These are phyloP conservation scores for Geosmithia flava DNA, from an alignment of 2,329 filamentous ascomycete genomes.

Conservation along the genomic window DNA sequence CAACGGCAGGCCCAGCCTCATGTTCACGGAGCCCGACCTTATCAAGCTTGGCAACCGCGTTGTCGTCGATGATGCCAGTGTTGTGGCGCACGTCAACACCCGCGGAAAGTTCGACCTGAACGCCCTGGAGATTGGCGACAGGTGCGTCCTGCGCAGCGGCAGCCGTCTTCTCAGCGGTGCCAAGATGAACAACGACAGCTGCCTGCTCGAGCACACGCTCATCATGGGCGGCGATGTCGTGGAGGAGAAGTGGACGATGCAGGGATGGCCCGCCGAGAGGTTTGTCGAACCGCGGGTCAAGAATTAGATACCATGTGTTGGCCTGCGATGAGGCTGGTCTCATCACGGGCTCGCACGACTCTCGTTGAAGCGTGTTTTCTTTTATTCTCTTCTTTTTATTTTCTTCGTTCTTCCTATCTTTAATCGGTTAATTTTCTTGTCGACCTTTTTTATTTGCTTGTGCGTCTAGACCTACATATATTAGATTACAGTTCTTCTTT, in stretches of 20 bases:
- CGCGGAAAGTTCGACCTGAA: conserved; percentile 44
- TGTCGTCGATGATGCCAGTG: conserved; percentile 39
- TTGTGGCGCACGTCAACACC: conserved; percentile 45
- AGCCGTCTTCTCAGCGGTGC: conserved; percentile 39
- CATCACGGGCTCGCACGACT: too few species aligned
- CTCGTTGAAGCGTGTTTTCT: too few species aligned
- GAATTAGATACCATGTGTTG: not conserved
- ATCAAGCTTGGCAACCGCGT: conserved; percentile 40
- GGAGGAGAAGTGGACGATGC: conserved; percentile 33
- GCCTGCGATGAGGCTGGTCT: too few species aligned
- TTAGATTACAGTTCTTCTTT: too few species aligned
- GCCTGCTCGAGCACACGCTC: conserved; percentile 43
- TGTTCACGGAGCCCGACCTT: conserved; percentile 46
- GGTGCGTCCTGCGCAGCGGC: conserved; percentile 38
- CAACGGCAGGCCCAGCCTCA: conserved; percentile 35
- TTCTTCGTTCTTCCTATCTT: too few species aligned
- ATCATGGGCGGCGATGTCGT: conserved; percentile 44
- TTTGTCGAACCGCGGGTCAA: conserved; percentile 3
- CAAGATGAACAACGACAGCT: conserved; percentile 37
- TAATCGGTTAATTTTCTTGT: too few species aligned
- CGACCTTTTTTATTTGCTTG: too few species aligned
- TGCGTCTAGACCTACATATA: too few species aligned
- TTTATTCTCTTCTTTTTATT: too few species aligned
- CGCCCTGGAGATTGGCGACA: conserved; percentile 31
- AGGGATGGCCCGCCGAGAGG: conserved; percentile 36